These are phyloP conservation scores for Podosphaera fusca DNA, from an alignment of 2,329 filamentous ascomycete genomes.

Conservation along the genomic window DNA sequence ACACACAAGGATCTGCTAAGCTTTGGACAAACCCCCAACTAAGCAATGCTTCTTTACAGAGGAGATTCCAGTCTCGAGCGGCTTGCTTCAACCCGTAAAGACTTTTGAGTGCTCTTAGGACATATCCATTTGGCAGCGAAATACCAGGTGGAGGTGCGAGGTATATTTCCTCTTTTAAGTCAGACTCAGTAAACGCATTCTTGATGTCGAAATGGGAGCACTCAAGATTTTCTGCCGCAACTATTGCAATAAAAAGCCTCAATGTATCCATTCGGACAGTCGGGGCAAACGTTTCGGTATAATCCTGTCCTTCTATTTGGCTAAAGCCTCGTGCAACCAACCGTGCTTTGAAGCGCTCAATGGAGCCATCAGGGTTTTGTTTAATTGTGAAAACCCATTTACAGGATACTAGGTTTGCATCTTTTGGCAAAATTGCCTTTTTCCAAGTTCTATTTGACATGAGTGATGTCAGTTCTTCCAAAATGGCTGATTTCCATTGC, in stretches of 20 bases:
- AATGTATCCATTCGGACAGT: not conserved
- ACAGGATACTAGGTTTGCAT: not conserved
- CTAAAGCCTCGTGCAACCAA: not conserved
- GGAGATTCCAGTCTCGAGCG: not conserved
- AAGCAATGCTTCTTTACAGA: not conserved
- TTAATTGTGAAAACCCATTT: not conserved
- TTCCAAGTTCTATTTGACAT: not conserved
- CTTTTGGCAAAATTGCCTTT: not conserved
- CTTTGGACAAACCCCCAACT: not conserved
- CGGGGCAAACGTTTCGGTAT: not conserved
- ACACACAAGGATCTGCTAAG: not conserved
- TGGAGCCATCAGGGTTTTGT: not conserved
- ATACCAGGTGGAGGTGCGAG: not conserved
- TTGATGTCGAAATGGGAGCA: not conserved
- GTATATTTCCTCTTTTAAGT: constrained; percentile 1
- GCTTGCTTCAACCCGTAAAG: not conserved
- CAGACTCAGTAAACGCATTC: not conserved
- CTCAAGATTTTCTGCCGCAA: not conserved
- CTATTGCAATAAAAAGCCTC: not conserved
- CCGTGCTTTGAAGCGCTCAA: not conserved
- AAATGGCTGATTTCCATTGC: not conserved
- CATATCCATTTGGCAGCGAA: not conserved
- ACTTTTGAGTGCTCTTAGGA: not conserved
- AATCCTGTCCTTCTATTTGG: not conserved
- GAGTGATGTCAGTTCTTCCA: not conserved